Percentiles rank a stretch among this genome's conserved stretches.
These are phyloP conservation scores for Paxillus ammoniavirescens DNA, from an alignment of 768 basidiomycete genomes.

Conservation along the genomic window DNA sequence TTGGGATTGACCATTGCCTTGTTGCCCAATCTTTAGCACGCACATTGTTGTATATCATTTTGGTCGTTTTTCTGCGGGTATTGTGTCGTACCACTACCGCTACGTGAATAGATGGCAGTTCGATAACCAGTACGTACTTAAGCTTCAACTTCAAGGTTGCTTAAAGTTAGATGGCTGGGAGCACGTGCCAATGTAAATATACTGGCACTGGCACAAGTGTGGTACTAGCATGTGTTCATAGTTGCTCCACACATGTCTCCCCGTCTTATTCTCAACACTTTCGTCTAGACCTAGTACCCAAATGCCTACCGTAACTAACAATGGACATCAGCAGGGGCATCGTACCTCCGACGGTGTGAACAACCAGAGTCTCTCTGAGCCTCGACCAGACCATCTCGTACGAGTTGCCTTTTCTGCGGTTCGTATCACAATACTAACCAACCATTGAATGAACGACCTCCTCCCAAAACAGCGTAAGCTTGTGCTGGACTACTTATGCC, in stretches of 20 bases:
- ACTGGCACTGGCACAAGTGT: neutral
- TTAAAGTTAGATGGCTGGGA: no score
- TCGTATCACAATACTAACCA: neutral
- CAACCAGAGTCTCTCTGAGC: conserved; percentile 29
- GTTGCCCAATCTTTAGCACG: no score
- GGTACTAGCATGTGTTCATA: conserved; percentile 15
- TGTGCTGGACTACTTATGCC: conserved; percentile 75
- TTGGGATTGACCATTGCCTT: neutral
- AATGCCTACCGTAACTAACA: conserved; percentile 19
- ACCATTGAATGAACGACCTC: neutral
- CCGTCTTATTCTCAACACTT: neutral
- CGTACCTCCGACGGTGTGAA: conserved; percentile 1
- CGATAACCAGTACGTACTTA: no score
- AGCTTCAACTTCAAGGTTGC: no score
- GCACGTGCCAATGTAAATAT: no score
- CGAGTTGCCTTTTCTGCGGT: conserved; percentile 1
- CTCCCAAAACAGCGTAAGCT: conserved; percentile 50
- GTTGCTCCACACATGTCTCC: neutral
- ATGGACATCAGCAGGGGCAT: conserved; percentile 14
- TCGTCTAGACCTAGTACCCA: neutral
- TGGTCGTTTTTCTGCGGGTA: neutral
- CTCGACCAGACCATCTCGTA: conserved; percentile 48
- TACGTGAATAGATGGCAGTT: neutral
- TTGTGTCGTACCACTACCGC: neutral
- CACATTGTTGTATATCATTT: conserved; percentile 1